Evolutionary conservation across 2,329 filamentous ascomycete species (phyloP).

Genomic region (Intubia oerlemansii): DNA sequence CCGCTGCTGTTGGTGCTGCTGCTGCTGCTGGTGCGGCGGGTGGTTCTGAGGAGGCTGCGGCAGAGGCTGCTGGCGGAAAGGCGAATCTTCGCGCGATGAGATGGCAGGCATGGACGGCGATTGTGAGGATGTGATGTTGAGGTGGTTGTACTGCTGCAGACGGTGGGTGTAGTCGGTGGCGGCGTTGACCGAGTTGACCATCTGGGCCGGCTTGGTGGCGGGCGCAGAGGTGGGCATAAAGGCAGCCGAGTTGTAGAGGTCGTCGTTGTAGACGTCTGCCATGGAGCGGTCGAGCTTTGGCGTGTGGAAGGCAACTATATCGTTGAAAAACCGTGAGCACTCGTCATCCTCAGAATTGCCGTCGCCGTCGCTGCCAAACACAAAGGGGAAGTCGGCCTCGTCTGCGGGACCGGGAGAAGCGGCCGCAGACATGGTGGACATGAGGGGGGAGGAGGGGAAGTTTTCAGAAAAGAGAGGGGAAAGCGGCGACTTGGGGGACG

Average conservation of each 20-base stretch:
- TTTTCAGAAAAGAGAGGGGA: no score
- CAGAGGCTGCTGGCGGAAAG: conserved; percentile 16
- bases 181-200: no score
- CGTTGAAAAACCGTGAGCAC: conserved; percentile 42
- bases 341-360: conserved; percentile 20
- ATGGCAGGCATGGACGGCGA: no score
- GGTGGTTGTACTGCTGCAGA: no score
- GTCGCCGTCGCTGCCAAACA: conserved; percentile 9
- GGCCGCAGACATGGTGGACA: no score
- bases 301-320: conserved; percentile 34
- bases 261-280: conserved; percentile 67
- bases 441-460: no score
- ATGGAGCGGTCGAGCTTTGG: conserved; percentile 73
- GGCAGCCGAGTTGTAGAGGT: conserved; percentile 55
- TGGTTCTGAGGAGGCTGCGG: conserved; percentile 1
- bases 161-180: no score
- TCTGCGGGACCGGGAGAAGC: no score
- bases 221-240: conserved; percentile 34
- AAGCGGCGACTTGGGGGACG: no score
- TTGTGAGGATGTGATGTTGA: no score
- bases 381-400: conserved; percentile 1
- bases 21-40: conserved; percentile 37
- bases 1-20: conserved; percentile 28
- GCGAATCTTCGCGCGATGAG: no score
- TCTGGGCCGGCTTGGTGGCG: no score